Base-by-base conservation (phyloP, 495 filamentous ascomycete species). In the Tirmania nivea region DNA sequence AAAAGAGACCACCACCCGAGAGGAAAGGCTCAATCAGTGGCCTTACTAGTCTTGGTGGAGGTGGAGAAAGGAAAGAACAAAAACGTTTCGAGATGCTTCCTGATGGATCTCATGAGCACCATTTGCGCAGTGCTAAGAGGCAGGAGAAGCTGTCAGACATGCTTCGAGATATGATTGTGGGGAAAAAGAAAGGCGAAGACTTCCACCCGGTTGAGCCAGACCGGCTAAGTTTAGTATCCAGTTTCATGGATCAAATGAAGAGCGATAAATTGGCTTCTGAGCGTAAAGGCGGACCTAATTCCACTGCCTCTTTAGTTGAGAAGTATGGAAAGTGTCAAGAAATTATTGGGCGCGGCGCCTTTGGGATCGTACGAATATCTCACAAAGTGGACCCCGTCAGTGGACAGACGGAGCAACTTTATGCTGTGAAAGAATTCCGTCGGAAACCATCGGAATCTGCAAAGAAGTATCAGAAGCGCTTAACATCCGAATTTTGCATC, bases 251-350 rank as follows among this genome's bases (percentile, higher is more conserved):
- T 67, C 88, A 90, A 60, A 75, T 95, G 55, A 85, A 84, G 64
- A 84, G 84, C 58, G 86, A 92, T 52, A 79, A 75, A 60, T 61
- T 84, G 39, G 80, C 78, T 7, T 66, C 72, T 21, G 85, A 93
- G 57, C 86, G 83, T 71, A 89, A 81, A 62, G 78, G 77, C 20
- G 78, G 80, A 0, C 75, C 82, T 1, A 84, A 82, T 61, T 73
- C 86, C 11, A 81, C 83, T n/a, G 78, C 76, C 4, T 83, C 85
- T 4, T 71, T 97, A 53, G 85, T 86, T 9, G 85, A 96, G 67
- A 99, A 96, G 65, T 99, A 99, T 64, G 90, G 90, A 56, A 95
- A 95, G 71, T 96, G 90, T 66, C 90, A 96, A 66, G 92, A 96
- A 69, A 79, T 99, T 50, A 85, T 96, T 17, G 90, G 90, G n/a